A percentile compares a stretch with the other conserved stretches of the same genome.
Conservation (phyloP, 1,284 basidiomycete genomes). For the Chalciporus sp. region DNA sequence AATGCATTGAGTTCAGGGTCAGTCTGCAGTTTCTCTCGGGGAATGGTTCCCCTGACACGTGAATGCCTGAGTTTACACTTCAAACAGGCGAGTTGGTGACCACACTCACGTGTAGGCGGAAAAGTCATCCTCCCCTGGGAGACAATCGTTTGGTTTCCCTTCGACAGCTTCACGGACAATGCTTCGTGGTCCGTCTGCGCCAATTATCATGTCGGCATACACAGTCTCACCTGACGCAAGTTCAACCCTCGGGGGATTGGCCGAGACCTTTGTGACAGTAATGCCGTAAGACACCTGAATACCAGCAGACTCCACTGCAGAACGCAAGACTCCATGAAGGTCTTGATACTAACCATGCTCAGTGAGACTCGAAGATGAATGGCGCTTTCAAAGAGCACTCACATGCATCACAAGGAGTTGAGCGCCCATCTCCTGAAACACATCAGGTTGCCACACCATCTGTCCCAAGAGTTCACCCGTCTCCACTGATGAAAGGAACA, state of each 20-base stretch:
- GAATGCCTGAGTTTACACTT: too few relatives aligned
- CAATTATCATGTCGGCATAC: constrained; percentile 38
- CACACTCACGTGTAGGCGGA: constrained; percentile 17
- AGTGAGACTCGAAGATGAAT: too few relatives aligned
- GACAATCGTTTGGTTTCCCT: constrained; percentile 18
- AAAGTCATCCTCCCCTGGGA: constrained; percentile 32
- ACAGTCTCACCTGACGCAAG: constrained; percentile 35
- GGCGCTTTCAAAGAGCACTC: too few relatives aligned
- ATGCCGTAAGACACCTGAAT: constrained; percentile 40
- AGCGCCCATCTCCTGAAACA: constrained; percentile 51
- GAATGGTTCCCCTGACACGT: constrained; percentile 28
- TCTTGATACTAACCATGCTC: constrained; percentile 38
- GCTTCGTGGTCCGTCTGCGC: constrained; percentile 38
- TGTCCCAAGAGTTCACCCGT: constrained; percentile 44
- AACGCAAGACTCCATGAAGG: constrained; percentile 42
- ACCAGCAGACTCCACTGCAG: constrained; percentile 41
- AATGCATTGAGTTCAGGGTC: constrained; percentile 35
- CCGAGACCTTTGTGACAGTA: constrained; percentile 34
- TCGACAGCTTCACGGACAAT: constrained; percentile 18
- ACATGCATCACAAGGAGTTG: constrained; percentile 46
- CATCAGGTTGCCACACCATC: constrained; percentile 48
- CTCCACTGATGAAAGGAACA: constrained; percentile 37
- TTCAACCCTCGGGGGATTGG: constrained; percentile 30
- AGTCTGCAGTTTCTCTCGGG: constrained; percentile 34
- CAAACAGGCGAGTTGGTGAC: too few relatives aligned